These are phyloP conservation scores for Macrocybe gigantea DNA, from an alignment of 768 basidiomycete genomes.

Conservation along the genomic window DNA sequence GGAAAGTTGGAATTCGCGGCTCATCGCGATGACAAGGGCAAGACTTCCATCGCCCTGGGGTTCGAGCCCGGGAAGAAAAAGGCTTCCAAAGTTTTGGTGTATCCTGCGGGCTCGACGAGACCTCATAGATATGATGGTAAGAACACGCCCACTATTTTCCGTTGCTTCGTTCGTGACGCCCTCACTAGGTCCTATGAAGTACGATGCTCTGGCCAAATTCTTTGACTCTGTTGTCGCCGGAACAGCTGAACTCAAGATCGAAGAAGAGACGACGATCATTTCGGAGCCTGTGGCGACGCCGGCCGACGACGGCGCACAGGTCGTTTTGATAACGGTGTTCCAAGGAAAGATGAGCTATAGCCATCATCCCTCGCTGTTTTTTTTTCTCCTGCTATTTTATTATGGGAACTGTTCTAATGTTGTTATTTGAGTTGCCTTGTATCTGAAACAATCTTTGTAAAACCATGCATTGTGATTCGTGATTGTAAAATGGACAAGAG, in stretches of 20 bases:
- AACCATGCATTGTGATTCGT: too few relatives aligned
- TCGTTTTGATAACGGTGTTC: not conserved
- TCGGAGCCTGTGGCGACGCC: constrained; percentile 6
- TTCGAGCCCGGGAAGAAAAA: constrained; percentile 38
- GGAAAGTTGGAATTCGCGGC: constrained; percentile 57
- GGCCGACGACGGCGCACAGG: not conserved
- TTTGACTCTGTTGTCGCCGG: constrained; percentile 69
- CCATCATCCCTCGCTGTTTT: not conserved
- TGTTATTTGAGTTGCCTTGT: too few relatives aligned
- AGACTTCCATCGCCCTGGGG: constrained; percentile 27
- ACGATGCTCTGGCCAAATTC: constrained; percentile 68
- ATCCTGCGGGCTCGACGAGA: constrained; percentile 51
- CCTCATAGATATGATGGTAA: constrained; percentile 66
- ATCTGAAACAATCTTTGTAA: too few relatives aligned
- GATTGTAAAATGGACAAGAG: too few relatives aligned
- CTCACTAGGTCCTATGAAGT: constrained; percentile 58
- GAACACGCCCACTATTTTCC: not conserved
- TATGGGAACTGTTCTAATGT: too few relatives aligned
- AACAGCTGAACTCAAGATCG: constrained; percentile 45
- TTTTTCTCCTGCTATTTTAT: too few relatives aligned
- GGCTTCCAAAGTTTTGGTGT: constrained; percentile 61
- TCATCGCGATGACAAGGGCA: constrained; percentile 64
- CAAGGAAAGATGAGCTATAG: constrained; percentile 17
- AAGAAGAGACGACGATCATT: constrained; percentile 6
- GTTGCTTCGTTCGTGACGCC: not conserved